These are phyloP conservation scores for Metschnikowia anglica DNA, from an alignment of 805 yeast genomes.

Conservation along the genomic window DNA sequence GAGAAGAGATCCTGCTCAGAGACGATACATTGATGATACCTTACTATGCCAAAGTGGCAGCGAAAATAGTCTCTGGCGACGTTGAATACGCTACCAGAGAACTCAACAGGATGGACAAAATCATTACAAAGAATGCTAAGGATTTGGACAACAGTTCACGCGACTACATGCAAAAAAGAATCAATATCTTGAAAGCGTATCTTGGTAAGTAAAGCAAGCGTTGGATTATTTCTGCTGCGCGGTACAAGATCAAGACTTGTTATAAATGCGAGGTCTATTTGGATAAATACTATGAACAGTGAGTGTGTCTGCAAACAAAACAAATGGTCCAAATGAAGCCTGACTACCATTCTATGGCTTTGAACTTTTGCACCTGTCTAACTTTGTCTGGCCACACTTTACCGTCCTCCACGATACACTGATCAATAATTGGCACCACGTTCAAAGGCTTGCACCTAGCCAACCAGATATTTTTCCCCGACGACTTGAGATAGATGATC, in stretches of 20 bases:
- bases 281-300: too few relatives aligned
- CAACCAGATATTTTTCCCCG: slow-evolving; percentile 82
- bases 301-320: neutral
- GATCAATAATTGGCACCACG: slow-evolving; percentile 69
- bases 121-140: slow-evolving; percentile 37
- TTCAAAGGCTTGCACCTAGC: slow-evolving; percentile 82
- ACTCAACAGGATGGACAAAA: slow-evolving; percentile 39
- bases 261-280: neutral
- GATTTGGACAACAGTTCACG: slow-evolving; percentile 40
- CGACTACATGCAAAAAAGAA: slow-evolving; percentile 52
- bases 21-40: slow-evolving; percentile 29
- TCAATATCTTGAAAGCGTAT: slow-evolving; percentile 44
- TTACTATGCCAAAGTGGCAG: slow-evolving; percentile 51
- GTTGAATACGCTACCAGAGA: slow-evolving; percentile 34
- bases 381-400: slow-evolving; percentile 70
- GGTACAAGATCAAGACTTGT: neutral
- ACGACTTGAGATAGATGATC: slow-evolving; percentile 59
- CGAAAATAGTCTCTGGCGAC: slow-evolving; percentile 46
- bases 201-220: slow-evolving; percentile 5
- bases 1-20: slow-evolving; percentile 14
- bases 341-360: slow-evolving; percentile 51
- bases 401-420: slow-evolving; percentile 67
- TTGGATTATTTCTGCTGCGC: too few relatives aligned
- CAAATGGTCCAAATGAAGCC: too few relatives aligned
- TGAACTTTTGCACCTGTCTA: slow-evolving; percentile 56